A percentile compares a stretch with the other conserved stretches of the same genome.
Evolutionary conservation across 2,329 filamentous ascomycete genomes (phyloP).

Genomic region (Lachnellula cervina): DNA sequence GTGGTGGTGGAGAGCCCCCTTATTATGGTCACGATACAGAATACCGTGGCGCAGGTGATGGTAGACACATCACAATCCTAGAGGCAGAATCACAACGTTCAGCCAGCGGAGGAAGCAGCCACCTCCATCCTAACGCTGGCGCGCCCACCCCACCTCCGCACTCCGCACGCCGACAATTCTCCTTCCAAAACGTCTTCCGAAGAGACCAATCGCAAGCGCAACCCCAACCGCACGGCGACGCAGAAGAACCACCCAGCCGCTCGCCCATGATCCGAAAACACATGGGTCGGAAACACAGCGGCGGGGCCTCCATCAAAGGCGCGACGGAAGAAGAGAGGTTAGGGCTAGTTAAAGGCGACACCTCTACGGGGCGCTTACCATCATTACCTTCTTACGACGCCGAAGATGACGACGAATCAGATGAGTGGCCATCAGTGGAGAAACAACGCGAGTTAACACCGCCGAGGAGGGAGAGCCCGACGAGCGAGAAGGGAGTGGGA

Average conservation of each 20-base stretch:
- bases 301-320: conserved; percentile 37
- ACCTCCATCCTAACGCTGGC: conserved; percentile 24
- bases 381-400: conserved; percentile 16
- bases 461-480: conserved; percentile 8
- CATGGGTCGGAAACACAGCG: conserved; percentile 38
- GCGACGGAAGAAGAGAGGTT: conserved; percentile 78
- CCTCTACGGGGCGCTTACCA: conserved; percentile 22
- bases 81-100: conserved; percentile 23
- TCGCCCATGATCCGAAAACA: conserved; percentile 34
- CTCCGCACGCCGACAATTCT: conserved; percentile 73
- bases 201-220: conserved; percentile 13
- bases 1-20: conserved; percentile 33
- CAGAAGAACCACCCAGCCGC: conserved; percentile 22
- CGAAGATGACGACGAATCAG: conserved; percentile 20
- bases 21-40: conserved; percentile 34
- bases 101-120: conserved; percentile 18
- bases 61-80: conserved; percentile 44
- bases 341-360: conserved; percentile 76
- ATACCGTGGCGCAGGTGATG: conserved; percentile 36
- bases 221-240: conserved; percentile 13
- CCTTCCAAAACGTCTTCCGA: conserved; percentile 78
- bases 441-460: conserved; percentile 16
- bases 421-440: conserved; percentile 7
- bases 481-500: neutral
- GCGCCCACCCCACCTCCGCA: conserved; percentile 56